Base-by-base conservation (phyloP, 192 early-diverging fungal species). In the Paraglomus occultum region DNA sequence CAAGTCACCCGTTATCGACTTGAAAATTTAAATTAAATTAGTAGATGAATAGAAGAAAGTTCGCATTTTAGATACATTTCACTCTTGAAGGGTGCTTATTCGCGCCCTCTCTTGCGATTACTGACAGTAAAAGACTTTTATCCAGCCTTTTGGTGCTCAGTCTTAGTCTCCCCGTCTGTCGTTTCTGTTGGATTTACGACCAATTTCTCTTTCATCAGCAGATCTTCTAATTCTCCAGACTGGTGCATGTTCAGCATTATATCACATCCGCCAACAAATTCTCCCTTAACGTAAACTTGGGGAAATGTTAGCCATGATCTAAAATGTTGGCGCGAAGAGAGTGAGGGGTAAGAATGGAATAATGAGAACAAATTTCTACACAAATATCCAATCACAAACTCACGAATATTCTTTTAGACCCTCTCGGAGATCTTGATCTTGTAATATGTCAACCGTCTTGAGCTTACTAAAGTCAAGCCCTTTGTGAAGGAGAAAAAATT, bases 221-320 rank as follows among this genome's bases (percentile, higher is more conserved):
- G 67, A 49, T 83, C 78, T 68, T 91, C 88, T 66, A 98, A 88
- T 79, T 96, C 94, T 9, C 95, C 94, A n/a, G 82, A 89, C 78
- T 90, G 82, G 71, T 91, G 83, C 91, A 98, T 91, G 73, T 88
- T 87, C 18, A 93, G 82, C 73, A 98, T 75, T 71, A 98, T 96
- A 75, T 98, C 95, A 73, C 88, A 91, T 18, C 96, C 96, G 65
- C 96, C 95, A 52, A 97, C 87, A 76, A 98, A 95, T 82, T 97
- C 93, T 71, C 95, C 95, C 73, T 95, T 91, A 75, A 98, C 84
- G 71, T 92, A 98, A 7, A 98, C 90, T 80, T 98, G 96, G 15
- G 96, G 96, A 74, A 93, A 91, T 43, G 96, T 98, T 10, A 94
- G 96, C 96, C 96, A 98, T 59, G 74, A 73, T 6, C 78, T 93